Percentiles rank a stretch among this genome's conserved stretches.
These are phyloP conservation scores for Claviceps maximensis DNA, from an alignment of 2,329 filamentous ascomycete genomes.

Conservation along the genomic window DNA sequence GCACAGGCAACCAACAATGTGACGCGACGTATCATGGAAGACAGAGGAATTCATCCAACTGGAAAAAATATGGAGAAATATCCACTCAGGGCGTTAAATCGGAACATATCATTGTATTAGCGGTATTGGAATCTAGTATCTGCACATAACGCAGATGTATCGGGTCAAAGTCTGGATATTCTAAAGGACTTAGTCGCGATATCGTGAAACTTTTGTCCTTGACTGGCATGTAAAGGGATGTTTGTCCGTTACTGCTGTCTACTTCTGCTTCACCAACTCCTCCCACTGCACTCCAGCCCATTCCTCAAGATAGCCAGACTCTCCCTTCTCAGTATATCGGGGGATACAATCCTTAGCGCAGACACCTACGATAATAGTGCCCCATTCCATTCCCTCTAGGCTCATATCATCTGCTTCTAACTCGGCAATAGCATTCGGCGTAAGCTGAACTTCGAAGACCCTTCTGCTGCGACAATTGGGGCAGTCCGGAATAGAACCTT, in stretches of 20 bases:
- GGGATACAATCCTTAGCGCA: constrained; percentile 69
- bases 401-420: constrained; percentile 65
- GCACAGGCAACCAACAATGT: neutral
- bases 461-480: constrained; percentile 59
- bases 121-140: constrained; percentile 20
- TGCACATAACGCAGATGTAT: constrained; percentile 15
- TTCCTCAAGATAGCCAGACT: constrained; percentile 75
- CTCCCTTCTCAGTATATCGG: constrained; percentile 40
- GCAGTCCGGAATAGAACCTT: constrained; percentile 56
- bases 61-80: constrained; percentile 14
- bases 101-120: constrained; percentile 21
- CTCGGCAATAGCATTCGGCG: constrained; percentile 79
- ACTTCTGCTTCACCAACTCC: constrained; percentile 41
- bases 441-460: constrained; percentile 85
- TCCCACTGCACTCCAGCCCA: constrained; percentile 99
- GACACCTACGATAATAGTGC: constrained; percentile 76
- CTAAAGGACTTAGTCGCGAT: constrained; percentile 8
- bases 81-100: constrained; percentile 21
- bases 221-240: constrained; percentile 7
- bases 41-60: constrained; percentile 18
- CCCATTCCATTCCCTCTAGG: constrained; percentile 93
- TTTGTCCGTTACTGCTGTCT: constrained; percentile 6
- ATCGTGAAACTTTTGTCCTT: neutral
- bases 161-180: neutral
- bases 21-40: neutral